Percentiles rank a stretch among this genome's conserved stretches.
These are phyloP conservation scores for Crithidia mellificae DNA, from an alignment of 208 protist species.

Conservation along the genomic window DNA sequence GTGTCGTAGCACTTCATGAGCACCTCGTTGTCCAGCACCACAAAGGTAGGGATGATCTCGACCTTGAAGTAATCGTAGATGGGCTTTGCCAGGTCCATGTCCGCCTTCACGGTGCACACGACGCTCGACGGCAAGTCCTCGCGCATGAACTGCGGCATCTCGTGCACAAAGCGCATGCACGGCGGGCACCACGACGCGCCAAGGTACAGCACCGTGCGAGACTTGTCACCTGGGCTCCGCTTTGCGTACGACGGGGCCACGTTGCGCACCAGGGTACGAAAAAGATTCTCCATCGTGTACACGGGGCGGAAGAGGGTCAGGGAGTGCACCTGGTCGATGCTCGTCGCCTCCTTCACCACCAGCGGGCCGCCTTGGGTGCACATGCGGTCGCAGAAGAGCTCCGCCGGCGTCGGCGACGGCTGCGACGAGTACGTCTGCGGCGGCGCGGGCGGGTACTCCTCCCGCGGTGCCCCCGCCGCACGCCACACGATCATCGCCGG, in stretches of 20 bases:
- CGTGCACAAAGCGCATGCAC: constrained; percentile 73
- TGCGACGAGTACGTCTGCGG: constrained; percentile 38
- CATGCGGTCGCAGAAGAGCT: constrained; percentile 40
- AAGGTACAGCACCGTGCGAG: constrained; percentile 64
- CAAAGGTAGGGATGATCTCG: constrained; percentile 78
- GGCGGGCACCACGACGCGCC: constrained; percentile 88
- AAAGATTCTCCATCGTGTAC: constrained; percentile 66
- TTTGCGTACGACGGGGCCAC: constrained; percentile 22
- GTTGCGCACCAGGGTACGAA: constrained; percentile 41
- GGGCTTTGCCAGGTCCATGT: constrained; percentile 78
- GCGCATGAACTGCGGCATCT: constrained; percentile 56
- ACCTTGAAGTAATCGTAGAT: constrained; percentile 76
- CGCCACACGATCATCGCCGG: constrained; percentile 43
- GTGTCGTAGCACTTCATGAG: constrained; percentile 37
- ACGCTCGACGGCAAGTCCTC: constrained; percentile 45
- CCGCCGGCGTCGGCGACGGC: constrained; percentile 25
- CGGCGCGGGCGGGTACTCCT: constrained; percentile 42
- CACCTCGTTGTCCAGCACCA: constrained; percentile 72
- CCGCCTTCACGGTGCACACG: constrained; percentile 63
- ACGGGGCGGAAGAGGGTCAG: constrained; percentile 61
- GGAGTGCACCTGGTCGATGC: constrained; percentile 67
- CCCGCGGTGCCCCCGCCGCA: constrained; percentile 33
- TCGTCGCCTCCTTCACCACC: constrained; percentile 68
- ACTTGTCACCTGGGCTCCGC: constrained; percentile 14
- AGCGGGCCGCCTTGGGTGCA: constrained; percentile 46